These are phyloP conservation scores for Acanthamoeba royreba DNA, from an alignment of 208 protist genomes.

Conservation along the genomic window DNA sequence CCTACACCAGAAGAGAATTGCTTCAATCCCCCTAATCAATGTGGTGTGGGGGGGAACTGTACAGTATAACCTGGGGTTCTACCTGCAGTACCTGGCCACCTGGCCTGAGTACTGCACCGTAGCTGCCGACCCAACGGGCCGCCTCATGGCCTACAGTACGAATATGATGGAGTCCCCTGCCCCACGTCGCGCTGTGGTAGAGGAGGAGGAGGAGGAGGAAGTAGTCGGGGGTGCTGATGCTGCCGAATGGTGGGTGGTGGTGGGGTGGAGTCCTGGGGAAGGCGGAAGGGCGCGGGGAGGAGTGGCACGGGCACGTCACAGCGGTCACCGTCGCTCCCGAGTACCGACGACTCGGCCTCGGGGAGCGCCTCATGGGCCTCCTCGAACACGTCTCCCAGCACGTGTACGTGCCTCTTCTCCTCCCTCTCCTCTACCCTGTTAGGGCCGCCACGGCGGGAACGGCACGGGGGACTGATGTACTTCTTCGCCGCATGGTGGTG, in stretches of 20 bases:
- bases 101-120: conserved; percentile 96
- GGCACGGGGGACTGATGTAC: too few species aligned
- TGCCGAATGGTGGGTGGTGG: too few species aligned
- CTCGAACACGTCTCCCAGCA: conserved; percentile 90
- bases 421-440: too few species aligned
- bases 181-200: not conserved
- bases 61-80: conserved; percentile 95
- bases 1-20: not conserved
- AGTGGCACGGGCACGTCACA: conserved; percentile 98
- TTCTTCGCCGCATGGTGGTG: too few species aligned
- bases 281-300: conserved; percentile 90
- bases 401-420: conserved; percentile 57
- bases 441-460: too few species aligned
- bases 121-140: conserved; percentile 86
- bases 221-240: not conserved
- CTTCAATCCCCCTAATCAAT: too few species aligned
- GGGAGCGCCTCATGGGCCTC: conserved; percentile 91
- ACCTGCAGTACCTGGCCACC: conserved; percentile 94
- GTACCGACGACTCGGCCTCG: conserved; percentile 92
- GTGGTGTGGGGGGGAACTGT: not conserved
- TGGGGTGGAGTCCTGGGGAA: conserved; percentile 95
- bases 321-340: conserved; percentile 97
- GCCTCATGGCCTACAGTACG: conserved; percentile 92
- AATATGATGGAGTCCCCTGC: not conserved
- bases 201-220: not conserved